Percentiles rank a stretch among this genome's conserved stretches.
Evolutionary conservation across 768 basidiomycete species (phyloP).

Genomic region (Royoungia palumana): DNA sequence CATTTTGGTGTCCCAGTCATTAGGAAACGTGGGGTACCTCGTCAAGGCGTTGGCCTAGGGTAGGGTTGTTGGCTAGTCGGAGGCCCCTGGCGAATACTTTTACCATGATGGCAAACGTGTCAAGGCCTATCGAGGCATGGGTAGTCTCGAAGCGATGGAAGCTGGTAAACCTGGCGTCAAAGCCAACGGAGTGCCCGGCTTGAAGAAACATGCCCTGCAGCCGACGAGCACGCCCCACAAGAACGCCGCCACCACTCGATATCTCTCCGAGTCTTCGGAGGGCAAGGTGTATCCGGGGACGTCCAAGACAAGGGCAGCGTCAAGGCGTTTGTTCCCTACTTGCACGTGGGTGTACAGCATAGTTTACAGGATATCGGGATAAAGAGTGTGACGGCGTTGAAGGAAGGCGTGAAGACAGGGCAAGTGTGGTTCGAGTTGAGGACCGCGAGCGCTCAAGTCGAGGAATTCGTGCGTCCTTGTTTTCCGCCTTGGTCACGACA

Average conservation of each 20-base stretch:
- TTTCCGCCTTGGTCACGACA: neutral
- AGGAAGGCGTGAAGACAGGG: conserved; percentile 61
- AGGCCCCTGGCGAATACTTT: conserved; percentile 98
- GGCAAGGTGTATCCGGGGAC: conserved; percentile 93
- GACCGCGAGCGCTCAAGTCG: conserved; percentile 92
- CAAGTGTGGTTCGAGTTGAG: conserved; percentile 85
- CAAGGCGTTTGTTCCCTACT: conserved; percentile 86
- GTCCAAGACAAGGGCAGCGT: conserved; percentile 97
- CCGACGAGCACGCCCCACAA: conserved; percentile 54
- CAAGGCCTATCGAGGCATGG: conserved; percentile 99
- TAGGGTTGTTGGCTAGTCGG: conserved; percentile 89
- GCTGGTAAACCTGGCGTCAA: conserved; percentile 47
- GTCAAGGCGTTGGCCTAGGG: conserved; percentile 95
- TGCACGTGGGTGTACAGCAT: conserved; percentile 82
- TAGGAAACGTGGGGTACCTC: conserved; percentile 93
- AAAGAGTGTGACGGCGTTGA: conserved; percentile 60
- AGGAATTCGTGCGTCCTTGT: conserved; percentile 86
- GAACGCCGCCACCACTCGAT: conserved; percentile 94
- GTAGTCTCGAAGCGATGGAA: conserved; percentile 91
- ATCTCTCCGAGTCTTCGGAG: conserved; percentile 53
- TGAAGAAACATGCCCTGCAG: conserved; percentile 46
- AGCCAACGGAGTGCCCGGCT: conserved; percentile 26
- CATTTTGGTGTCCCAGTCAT: conserved; percentile 96
- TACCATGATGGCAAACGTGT: conserved; percentile 99
- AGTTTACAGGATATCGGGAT: conserved; percentile 93